Evolutionary conservation across 352 stramenopile species (phyloP).

Genomic region (Phytophthora macrochlamydospora): DNA sequence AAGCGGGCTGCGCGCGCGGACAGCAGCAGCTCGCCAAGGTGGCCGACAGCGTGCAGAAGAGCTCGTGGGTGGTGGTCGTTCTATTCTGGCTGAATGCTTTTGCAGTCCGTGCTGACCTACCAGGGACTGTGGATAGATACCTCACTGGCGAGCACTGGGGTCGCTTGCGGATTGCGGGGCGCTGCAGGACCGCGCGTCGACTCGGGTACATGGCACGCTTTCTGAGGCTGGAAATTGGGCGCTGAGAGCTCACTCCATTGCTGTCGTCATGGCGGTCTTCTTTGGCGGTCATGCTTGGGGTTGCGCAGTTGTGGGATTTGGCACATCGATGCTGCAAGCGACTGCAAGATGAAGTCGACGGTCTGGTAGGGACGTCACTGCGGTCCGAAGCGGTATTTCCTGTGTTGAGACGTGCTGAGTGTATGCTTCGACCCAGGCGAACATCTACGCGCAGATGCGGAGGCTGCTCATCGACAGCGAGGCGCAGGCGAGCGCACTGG

Average conservation of each 20-base stretch:
- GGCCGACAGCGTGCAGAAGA: slow-evolving; percentile 77
- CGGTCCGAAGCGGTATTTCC: too few species aligned
- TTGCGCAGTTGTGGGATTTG: slow-evolving; percentile 67
- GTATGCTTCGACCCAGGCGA: slow-evolving; percentile 19
- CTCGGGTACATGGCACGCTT: slow-evolving; percentile 36
- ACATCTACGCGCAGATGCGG: slow-evolving; percentile 54
- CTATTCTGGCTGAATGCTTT: not conserved
- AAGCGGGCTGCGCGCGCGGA: slow-evolving; percentile 39
- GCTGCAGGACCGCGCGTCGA: slow-evolving; percentile 53
- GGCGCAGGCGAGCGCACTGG: slow-evolving; percentile 19
- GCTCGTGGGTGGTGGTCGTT: slow-evolving; percentile 44
- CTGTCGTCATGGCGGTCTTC: slow-evolving; percentile 1
- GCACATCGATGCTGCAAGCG: slow-evolving; percentile 68
- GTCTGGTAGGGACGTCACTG: slow-evolving; percentile 26
- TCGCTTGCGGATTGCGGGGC: slow-evolving; percentile 48
- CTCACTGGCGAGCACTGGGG: slow-evolving; percentile 71
- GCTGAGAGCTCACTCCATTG: slow-evolving; percentile 2
- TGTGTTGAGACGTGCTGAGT: not conserved
- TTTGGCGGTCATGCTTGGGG: not conserved
- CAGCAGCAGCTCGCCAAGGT: slow-evolving; percentile 73
- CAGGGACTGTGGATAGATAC: slow-evolving; percentile 41
- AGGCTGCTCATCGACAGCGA: slow-evolving; percentile 37
- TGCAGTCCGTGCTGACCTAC: not conserved
- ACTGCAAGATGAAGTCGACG: slow-evolving; percentile 53
- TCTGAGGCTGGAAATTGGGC: not conserved